Percentiles rank a stretch among this genome's conserved stretches.
Evolutionary conservation across 2,329 filamentous ascomycete genomes (phyloP).

Genomic region (Endothia cerciana): DNA sequence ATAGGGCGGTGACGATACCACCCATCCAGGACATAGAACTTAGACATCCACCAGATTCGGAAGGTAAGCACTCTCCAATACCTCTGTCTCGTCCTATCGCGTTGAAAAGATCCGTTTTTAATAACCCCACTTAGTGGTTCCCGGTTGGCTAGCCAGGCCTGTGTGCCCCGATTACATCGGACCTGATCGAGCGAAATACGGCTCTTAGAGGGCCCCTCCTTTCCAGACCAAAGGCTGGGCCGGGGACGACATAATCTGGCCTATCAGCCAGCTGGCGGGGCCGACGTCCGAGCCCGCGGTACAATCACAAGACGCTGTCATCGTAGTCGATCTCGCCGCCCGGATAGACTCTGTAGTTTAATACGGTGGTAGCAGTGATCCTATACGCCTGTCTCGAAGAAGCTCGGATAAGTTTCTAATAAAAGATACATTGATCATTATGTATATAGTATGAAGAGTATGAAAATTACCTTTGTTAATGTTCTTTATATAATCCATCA

Average conservation of each 20-base stretch:
- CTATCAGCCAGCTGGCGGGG: slow-evolving; percentile 42
- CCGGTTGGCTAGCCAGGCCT: slow-evolving; percentile 19
- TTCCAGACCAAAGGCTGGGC: slow-evolving; percentile 36
- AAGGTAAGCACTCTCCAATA: slow-evolving; percentile 46
- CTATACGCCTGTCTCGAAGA: slow-evolving; percentile 15
- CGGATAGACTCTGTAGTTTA: slow-evolving; percentile 1
- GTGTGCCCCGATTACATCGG: slow-evolving; percentile 46
- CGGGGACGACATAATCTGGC: slow-evolving; percentile 44
- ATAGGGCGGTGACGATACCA: slow-evolving; percentile 49
- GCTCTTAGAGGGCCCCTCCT: slow-evolving; percentile 50
- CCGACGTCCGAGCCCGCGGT: slow-evolving; percentile 34
- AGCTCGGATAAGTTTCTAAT: too few relatives aligned
- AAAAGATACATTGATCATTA: too few relatives aligned
- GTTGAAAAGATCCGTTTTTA: too few relatives aligned
- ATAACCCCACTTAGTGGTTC: slow-evolving; percentile 15
- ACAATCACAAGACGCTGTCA: slow-evolving; percentile 47
- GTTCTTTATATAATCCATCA: too few relatives aligned
- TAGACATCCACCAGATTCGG: slow-evolving; percentile 39
- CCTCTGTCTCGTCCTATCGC: too few relatives aligned
- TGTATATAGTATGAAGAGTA: too few relatives aligned
- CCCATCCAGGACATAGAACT: slow-evolving; percentile 51
- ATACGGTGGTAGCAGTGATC: slow-evolving; percentile 13
- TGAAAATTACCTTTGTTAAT: too few relatives aligned
- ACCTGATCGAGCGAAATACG: slow-evolving; percentile 43
- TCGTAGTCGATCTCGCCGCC: slow-evolving; percentile 22